Conservation (phyloP, 441 rosid genomes). For the Adansonia rubrostipa region DNA sequence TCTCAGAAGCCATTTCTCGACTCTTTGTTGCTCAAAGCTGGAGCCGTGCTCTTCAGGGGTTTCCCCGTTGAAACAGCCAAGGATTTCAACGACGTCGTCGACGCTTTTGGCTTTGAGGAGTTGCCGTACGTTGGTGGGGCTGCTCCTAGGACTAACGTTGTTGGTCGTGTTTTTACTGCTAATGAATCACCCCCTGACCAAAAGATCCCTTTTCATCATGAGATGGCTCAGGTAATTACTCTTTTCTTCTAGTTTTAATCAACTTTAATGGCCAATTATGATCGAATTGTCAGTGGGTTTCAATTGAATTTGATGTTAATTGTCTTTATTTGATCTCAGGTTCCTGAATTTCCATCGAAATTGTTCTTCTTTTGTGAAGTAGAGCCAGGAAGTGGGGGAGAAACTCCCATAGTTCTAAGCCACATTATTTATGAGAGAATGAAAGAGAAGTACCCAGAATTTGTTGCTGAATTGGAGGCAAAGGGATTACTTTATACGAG, state of each 20-base stretch:
- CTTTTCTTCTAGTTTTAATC: neutral
- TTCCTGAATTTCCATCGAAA: constrained; percentile 81
- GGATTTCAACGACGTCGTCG: constrained; percentile 82
- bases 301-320: neutral
- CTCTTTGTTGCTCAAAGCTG: constrained; percentile 63
- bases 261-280: neutral
- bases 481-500: constrained; percentile 73
- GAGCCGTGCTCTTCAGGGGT: constrained; percentile 73
- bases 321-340: constrained; percentile 40
- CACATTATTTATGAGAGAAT: constrained; percentile 77
- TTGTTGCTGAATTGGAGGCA: constrained; percentile 64
- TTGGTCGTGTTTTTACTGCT: constrained; percentile 90
- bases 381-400: constrained; percentile 88
- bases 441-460: constrained; percentile 63
- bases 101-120: constrained; percentile 84
- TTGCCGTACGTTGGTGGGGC: constrained; percentile 92
- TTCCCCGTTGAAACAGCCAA: constrained; percentile 60
- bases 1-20: constrained; percentile 57
- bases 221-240: constrained; percentile 77
- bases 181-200: constrained; percentile 93
- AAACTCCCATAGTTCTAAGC: constrained; percentile 86
- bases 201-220: constrained; percentile 89
- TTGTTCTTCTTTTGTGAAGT: constrained; percentile 89
- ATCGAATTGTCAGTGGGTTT: neutral
- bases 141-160: constrained; percentile 75